Conservation (phyloP, 257 asterid species). For the Lithospermum erythrorhizon region DNA sequence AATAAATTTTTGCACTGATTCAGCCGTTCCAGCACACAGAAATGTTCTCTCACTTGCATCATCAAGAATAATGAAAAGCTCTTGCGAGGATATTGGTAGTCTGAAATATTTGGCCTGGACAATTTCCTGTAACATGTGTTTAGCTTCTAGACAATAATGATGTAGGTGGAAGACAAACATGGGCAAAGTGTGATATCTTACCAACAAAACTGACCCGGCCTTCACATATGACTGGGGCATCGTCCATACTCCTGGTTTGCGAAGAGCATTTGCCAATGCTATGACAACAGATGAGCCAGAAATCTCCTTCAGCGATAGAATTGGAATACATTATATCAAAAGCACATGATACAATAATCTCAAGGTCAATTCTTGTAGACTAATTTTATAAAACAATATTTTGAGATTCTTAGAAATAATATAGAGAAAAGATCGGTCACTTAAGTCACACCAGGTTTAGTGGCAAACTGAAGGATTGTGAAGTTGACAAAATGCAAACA, state of each 20-base stretch:
- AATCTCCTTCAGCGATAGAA: slow-evolving; percentile 34
- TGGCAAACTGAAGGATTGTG: slow-evolving; percentile 5
- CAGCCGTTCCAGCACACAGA: slow-evolving; percentile 86
- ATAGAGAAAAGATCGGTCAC: not conserved
- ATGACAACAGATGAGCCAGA: slow-evolving; percentile 47
- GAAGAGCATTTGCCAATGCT: slow-evolving; percentile 52
- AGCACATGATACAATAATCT: not conserved
- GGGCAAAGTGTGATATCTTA: slow-evolving; percentile 20
- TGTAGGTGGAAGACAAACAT: slow-evolving; percentile 6
- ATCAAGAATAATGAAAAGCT: slow-evolving; percentile 77
- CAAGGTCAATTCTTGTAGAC: not conserved
- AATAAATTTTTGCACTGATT: slow-evolving; percentile 54
- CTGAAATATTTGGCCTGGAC: slow-evolving; percentile 56
- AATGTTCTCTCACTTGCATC: slow-evolving; percentile 92
- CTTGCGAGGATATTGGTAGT: slow-evolving; percentile 59
- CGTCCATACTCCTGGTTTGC: slow-evolving; percentile 53
- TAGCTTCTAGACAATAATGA: not conserved
- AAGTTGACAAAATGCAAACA: not conserved
- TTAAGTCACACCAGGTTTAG: not conserved
- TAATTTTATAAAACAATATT: no score
- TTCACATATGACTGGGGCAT: slow-evolving; percentile 58
- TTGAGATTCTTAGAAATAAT: not conserved
- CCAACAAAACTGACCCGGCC: slow-evolving; percentile 74
- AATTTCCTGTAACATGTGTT: slow-evolving; percentile 50
- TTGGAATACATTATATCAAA: not conserved